Conservation (phyloP, 2,329 filamentous ascomycete species). For the Aspergillus sp. region DNA sequence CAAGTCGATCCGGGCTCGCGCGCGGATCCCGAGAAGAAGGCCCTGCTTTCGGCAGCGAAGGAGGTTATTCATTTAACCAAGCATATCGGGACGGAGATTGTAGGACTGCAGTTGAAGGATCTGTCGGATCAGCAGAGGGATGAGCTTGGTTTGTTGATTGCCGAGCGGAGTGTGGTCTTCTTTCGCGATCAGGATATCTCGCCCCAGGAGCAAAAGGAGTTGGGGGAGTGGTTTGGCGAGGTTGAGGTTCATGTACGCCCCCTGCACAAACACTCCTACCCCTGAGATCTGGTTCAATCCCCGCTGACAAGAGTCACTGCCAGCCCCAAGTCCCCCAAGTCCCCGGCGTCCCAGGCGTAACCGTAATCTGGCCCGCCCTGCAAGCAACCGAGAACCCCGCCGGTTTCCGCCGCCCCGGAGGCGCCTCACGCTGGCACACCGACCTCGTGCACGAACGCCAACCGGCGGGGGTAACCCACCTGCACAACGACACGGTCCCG, state of each 20-base stretch:
- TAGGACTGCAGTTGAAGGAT: slow-evolving; percentile 66
- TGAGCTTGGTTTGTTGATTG: slow-evolving; percentile 65
- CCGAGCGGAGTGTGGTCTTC: slow-evolving; percentile 69
- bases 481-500: slow-evolving; percentile 71
- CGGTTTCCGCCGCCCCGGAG: slow-evolving; percentile 69
- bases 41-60: slow-evolving; percentile 60
- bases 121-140: slow-evolving; percentile 63
- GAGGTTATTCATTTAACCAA: slow-evolving; percentile 66
- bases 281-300: neutral
- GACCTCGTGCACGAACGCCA: slow-evolving; percentile 74
- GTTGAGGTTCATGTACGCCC: slow-evolving; percentile 69
- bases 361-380: slow-evolving; percentile 72
- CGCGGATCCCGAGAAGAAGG: slow-evolving; percentile 68
- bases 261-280: neutral
- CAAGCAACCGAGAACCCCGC: slow-evolving; percentile 64
- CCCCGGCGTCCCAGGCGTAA: slow-evolving; percentile 67
- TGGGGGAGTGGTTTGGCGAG: slow-evolving; percentile 68
- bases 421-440: slow-evolving; percentile 70
- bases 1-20: slow-evolving; percentile 66
- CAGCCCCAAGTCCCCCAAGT: slow-evolving; percentile 74
- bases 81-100: slow-evolving; percentile 68
- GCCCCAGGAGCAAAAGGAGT: slow-evolving; percentile 65
- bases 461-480: slow-evolving; percentile 71
- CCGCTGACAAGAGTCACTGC: neutral
- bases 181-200: slow-evolving; percentile 65